These are phyloP conservation scores for Candida gigantensis DNA, from an alignment of 1,139 yeast species.

Conservation along the genomic window DNA sequence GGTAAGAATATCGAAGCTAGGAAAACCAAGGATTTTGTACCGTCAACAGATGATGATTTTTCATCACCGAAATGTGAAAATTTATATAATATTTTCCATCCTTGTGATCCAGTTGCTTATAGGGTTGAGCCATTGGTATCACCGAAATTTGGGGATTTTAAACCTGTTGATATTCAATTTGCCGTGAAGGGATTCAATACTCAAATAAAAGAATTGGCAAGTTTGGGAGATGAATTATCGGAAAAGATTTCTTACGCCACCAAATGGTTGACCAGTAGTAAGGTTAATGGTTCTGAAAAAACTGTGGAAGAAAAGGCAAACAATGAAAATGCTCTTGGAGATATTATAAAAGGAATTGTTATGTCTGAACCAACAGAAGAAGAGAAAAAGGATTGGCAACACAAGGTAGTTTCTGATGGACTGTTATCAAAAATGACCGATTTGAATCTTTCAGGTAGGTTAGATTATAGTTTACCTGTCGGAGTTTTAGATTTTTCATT, in stretches of 20 bases:
- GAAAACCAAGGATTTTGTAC: constrained; percentile 19
- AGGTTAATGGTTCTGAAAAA: constrained; percentile 8
- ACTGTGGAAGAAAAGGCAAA: constrained; percentile 23
- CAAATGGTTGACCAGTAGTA: constrained; percentile 37
- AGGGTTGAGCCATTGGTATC: constrained; percentile 79
- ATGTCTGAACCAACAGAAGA: constrained; percentile 17
- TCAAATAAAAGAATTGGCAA: constrained; percentile 42
- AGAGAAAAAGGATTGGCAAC: constrained; percentile 16
- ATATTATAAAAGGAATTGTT: constrained; percentile 38
- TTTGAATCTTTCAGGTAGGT: constrained; percentile 69
- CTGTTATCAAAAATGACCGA: constrained; percentile 37
- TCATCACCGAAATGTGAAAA: constrained; percentile 56
- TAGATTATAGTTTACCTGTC: constrained; percentile 80
- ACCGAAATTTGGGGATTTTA: constrained; percentile 51
- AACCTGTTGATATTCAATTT: constrained; percentile 63
- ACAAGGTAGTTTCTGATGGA: constrained; percentile 10
- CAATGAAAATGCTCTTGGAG: constrained; percentile 48
- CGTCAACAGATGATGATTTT: constrained; percentile 16
- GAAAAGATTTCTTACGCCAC: constrained; percentile 49
- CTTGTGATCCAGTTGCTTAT: constrained; percentile 88
- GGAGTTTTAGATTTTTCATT: constrained; percentile 79
- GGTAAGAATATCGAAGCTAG: constrained; percentile 54
- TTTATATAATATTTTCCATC: constrained; percentile 78
- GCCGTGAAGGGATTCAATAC: constrained; percentile 51
- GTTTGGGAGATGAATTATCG: constrained; percentile 45